Conservation (phyloP, 2,329 filamentous ascomycete genomes). For the Pseudocercospora fijiensis region DNA sequence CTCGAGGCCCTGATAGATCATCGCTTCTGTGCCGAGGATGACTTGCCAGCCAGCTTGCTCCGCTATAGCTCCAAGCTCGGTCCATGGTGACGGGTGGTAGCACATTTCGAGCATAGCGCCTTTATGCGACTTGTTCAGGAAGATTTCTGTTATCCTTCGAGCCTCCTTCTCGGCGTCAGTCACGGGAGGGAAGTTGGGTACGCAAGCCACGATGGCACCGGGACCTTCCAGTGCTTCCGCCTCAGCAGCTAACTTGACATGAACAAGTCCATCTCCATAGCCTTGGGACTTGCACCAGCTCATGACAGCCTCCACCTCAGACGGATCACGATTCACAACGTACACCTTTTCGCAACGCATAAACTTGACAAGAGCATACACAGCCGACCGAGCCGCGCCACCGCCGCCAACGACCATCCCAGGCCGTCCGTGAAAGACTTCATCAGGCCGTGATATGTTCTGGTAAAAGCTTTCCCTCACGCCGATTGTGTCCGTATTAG, state of each 20-base stretch:
- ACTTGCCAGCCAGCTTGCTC: conserved; percentile 67
- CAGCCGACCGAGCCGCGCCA: conserved; percentile 72
- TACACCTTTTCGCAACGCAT: conserved; percentile 69
- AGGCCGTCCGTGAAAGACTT: conserved; percentile 58
- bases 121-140: conserved; percentile 54
- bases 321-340: conserved; percentile 70
- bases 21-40: conserved; percentile 71
- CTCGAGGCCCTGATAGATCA: conserved; percentile 76
- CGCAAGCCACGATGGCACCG: conserved; percentile 68
- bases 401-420: conserved; percentile 75
- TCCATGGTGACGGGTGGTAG: conserved; percentile 72
- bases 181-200: conserved; percentile 72
- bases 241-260: conserved; percentile 62
- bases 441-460: conserved; percentile 46
- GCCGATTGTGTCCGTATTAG: conserved; percentile 79
- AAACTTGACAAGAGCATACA: conserved; percentile 71
- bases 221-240: conserved; percentile 59
- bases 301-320: conserved; percentile 67
- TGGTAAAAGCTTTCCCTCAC: conserved; percentile 68
- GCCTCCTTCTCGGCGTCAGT: conserved; percentile 62
- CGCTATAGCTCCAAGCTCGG: conserved; percentile 63
- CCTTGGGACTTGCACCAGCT: conserved; percentile 60
- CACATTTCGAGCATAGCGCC: conserved; percentile 79
- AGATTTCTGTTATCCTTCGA: conserved; percentile 55
- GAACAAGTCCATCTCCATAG: conserved; percentile 60